phyloP scores from a whole-genome alignment of 2,329 filamentous ascomycete genomes.

The Xylariaceae sp. region DNA sequence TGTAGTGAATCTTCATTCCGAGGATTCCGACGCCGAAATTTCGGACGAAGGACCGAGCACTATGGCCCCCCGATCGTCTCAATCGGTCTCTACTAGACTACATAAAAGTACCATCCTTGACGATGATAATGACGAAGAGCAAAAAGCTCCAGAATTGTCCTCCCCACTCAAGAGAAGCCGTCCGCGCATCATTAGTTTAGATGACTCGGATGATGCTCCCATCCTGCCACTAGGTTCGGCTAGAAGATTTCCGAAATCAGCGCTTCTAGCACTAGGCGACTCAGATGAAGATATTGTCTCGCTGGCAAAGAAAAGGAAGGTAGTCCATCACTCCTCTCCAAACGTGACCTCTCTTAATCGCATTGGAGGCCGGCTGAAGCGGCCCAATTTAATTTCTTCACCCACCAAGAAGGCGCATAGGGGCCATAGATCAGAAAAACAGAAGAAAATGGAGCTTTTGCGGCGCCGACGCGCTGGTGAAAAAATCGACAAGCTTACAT shows the following conservation, averaged over 20 bases:
- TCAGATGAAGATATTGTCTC: slow-evolving; percentile 19
- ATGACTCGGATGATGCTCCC: slow-evolving; percentile 25
- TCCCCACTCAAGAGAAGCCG: slow-evolving; percentile 22
- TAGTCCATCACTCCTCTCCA: slow-evolving; percentile 14
- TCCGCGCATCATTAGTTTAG: slow-evolving; percentile 13
- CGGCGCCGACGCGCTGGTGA: slow-evolving; percentile 23
- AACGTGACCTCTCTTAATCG: neutral
- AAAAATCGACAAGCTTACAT: slow-evolving; percentile 17
- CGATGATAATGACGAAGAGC: slow-evolving; percentile 27
- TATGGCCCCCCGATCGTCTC: slow-evolving; percentile 26
- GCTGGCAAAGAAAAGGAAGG: slow-evolving; percentile 31
- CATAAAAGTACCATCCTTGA: slow-evolving; percentile 27
- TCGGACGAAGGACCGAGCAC: slow-evolving; percentile 11
- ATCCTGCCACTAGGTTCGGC: slow-evolving; percentile 14
- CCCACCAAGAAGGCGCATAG: slow-evolving; percentile 18
- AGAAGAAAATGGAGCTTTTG: slow-evolving; percentile 24
- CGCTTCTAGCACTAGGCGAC: neutral
- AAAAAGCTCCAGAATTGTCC: slow-evolving; percentile 7
- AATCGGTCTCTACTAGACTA: slow-evolving; percentile 31
- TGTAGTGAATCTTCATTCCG: slow-evolving; percentile 23
- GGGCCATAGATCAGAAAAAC: slow-evolving; percentile 21
- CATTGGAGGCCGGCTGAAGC: slow-evolving; percentile 14
- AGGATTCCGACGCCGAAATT: slow-evolving; percentile 27
- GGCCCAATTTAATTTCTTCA: slow-evolving; percentile 9
- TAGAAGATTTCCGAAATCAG: neutral